Conservation (phyloP, 352 stramenopile genomes). For the Phytopythium boreale region DNA sequence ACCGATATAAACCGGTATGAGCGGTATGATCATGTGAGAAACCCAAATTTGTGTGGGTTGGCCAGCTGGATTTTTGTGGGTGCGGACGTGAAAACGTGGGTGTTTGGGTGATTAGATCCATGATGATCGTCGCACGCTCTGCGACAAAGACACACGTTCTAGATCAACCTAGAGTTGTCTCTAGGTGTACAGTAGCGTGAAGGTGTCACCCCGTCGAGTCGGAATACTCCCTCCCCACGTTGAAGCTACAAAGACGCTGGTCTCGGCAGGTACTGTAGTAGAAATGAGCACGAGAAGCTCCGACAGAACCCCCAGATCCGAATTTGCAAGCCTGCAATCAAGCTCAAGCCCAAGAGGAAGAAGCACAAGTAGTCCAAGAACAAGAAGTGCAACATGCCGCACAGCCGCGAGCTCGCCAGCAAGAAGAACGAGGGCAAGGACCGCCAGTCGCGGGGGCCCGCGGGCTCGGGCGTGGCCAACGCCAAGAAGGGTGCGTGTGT, state of each 20-base stretch:
- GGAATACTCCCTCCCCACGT: background rate
- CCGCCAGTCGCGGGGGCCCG: constrained; percentile 65
- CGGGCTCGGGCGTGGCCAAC: constrained; percentile 31
- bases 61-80: background rate
- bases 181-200: background rate
- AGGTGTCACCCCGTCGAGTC: constrained; percentile 3
- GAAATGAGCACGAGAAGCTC: background rate
- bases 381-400: constrained; percentile 37
- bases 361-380: too few species aligned
- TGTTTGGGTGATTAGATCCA: background rate
- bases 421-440: constrained; percentile 88
- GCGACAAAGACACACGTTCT: constrained; percentile 11
- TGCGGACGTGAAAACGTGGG: background rate
- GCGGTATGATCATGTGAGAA: background rate
- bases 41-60: background rate
- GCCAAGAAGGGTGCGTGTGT: constrained; percentile 58
- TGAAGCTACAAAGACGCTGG: constrained; percentile 4
- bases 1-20: background rate
- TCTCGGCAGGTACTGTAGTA: background rate
- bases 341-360: constrained; percentile 1
- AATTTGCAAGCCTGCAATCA: constrained; percentile 15
- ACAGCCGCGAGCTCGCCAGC: constrained; percentile 75
- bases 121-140: background rate
- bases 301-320: constrained; percentile 4
- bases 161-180: too few species aligned